Base-by-base conservation (phyloP, 2,329 filamentous ascomycete genomes). In the Ceratocystis papillata region DNA sequence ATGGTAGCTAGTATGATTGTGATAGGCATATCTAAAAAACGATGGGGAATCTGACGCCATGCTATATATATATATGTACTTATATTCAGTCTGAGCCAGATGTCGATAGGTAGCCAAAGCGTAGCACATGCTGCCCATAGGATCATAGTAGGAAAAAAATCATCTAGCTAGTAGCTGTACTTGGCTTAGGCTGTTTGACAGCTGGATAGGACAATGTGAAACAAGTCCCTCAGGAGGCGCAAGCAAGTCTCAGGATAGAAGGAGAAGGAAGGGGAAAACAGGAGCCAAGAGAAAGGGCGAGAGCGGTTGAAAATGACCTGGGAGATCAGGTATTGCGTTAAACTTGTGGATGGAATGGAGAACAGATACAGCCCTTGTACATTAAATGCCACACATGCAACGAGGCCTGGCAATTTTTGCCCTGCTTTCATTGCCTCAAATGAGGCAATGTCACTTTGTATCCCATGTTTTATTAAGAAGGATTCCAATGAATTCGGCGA, bases 361-460 rank as follows among this genome's bases (percentile, higher is more conserved):
- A 25, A 25, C 48, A 25, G 15, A 17, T 53, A 10, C 22, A 53
- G 48, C 15, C 6, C 8, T 22, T 25, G 25, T 53, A 25, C 48
- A 25, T 53, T 12, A 25, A 0, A 20, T 53, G 48, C 20, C n/a
- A 25, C 48, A 12, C 17, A 25, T 25, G 48, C 48, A 15, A 53
- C 48, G 22, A 10, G 48, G 8, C 48, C 25, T 4, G 10, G 48
- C 22, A 53, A 53, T 10, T 25, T 53, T 33, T n/a, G 28, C 5
- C 33, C 10, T 22, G 22, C 30, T n/a, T 28, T 30, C 53, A 57
- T 57, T 28, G 25, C 25, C 12, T 7, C 48, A 25, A 53, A 25
- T 25, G 48, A 53, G 22, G 48, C 48, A 59, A 59, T 59, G 55
- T 59, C 55, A 37, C 55, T 33, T 59, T n/a, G 8, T 25, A 53